A percentile compares a stretch with the other conserved stretches of the same genome.
These are phyloP conservation scores for Trifolium pratense DNA, from an alignment of 306 rosid species.

Conservation along the genomic window DNA sequence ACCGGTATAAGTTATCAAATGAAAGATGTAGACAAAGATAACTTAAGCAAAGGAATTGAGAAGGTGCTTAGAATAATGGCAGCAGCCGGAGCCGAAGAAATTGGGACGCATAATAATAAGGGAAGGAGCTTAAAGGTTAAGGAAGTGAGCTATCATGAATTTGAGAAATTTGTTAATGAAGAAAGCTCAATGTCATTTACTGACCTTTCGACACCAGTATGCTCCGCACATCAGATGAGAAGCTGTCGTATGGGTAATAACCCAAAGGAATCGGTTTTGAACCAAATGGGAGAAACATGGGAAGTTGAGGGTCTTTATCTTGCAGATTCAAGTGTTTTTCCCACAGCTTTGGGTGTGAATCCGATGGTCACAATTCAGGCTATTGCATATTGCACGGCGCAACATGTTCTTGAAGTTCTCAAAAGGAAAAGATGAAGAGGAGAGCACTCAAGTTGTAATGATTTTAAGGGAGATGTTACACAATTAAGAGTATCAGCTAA, in stretches of 20 bases:
- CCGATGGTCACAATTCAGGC: no score
- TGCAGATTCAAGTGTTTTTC: no score
- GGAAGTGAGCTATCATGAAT: slow-evolving; percentile 53
- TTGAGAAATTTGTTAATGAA: slow-evolving; percentile 72
- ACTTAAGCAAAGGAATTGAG: slow-evolving; percentile 61
- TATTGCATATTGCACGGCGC: slow-evolving; percentile 83
- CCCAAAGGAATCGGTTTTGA: no score
- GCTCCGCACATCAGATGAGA: slow-evolving; percentile 90
- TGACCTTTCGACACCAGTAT: slow-evolving; percentile 56
- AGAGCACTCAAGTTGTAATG: no score
- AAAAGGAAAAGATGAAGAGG: slow-evolving; percentile 54
- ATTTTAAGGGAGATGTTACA: neutral
- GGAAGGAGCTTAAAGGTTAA: slow-evolving; percentile 67
- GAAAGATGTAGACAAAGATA: slow-evolving; percentile 54
- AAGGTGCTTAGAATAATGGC: slow-evolving; percentile 73
- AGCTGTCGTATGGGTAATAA: slow-evolving; percentile 83
- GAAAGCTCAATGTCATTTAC: slow-evolving; percentile 61
- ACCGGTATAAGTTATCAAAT: slow-evolving; percentile 48
- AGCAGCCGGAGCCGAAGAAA: slow-evolving; percentile 88
- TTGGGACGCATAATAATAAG: slow-evolving; percentile 70
- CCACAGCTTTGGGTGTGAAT: no score
- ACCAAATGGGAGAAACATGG: no score
- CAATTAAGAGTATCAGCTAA: neutral
- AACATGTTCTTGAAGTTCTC: slow-evolving; percentile 66
- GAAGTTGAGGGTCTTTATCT: no score